Evolutionary conservation across 2,329 filamentous ascomycete genomes (phyloP).

Genomic region (Neobulgaria alba): DNA sequence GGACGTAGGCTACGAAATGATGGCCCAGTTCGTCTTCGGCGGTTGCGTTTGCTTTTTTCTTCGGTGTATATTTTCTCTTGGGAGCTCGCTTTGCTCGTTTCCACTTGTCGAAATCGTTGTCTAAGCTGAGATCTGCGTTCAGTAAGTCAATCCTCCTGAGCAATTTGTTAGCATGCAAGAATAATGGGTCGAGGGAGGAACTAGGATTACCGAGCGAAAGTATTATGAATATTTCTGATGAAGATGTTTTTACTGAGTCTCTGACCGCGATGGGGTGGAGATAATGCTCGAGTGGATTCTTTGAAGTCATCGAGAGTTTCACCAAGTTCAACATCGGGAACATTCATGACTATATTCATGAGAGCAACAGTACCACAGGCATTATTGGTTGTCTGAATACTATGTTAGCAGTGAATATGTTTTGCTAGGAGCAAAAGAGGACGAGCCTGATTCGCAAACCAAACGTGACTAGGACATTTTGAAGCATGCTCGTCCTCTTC

Average conservation of each 20-base stretch:
- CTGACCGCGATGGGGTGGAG: conserved; percentile 66
- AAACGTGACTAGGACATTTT: conserved; percentile 57
- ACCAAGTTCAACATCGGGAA: conserved; percentile 57
- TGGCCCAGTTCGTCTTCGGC: conserved; percentile 54
- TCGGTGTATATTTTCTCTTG: conserved; percentile 32
- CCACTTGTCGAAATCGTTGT: conserved; percentile 39
- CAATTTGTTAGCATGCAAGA: not conserved
- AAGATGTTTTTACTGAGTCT: conserved; percentile 65
- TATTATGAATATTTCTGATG: conserved; percentile 79
- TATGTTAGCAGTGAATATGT: not conserved
- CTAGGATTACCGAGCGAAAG: conserved; percentile 58
- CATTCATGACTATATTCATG: conserved; percentile 90
- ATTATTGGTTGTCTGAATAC: conserved; percentile 61
- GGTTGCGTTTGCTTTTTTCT: conserved; percentile 33
- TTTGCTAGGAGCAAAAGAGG: not conserved
- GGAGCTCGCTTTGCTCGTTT: conserved; percentile 10
- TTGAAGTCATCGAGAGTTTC: conserved; percentile 66
- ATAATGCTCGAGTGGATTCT: conserved; percentile 56
- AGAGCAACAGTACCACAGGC: conserved; percentile 89
- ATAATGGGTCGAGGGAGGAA: not conserved
- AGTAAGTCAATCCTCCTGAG: conserved; percentile 65
- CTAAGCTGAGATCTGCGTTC: conserved; percentile 57
- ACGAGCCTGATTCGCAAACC: conserved; percentile 86
- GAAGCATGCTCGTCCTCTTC: conserved; percentile 40
- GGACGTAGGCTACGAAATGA: conserved; percentile 87